Conservation (phyloP, 225 moss, liverwort and hornwort genomes). For the Sphagnum contortum region DNA sequence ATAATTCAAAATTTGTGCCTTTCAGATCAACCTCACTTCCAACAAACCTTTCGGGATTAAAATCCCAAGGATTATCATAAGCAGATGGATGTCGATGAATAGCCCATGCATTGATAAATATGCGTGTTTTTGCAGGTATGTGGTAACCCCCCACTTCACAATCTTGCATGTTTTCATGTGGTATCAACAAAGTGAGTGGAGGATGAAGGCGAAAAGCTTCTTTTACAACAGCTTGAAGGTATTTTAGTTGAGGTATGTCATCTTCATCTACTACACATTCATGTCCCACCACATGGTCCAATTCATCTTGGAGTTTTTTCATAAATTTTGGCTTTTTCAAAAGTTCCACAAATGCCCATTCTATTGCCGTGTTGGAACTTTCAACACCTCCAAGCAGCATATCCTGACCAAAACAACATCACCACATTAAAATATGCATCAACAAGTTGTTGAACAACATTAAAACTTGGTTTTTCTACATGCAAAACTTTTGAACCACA, state of each 20-base stretch:
- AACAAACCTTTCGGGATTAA: slow-evolving; percentile 46
- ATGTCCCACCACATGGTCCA: slow-evolving; percentile 18
- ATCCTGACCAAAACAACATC: slow-evolving; percentile 9
- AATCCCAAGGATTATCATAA: slow-evolving; percentile 27
- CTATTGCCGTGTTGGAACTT: no score
- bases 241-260: slow-evolving; percentile 19
- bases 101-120: slow-evolving; percentile 41
- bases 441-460: no score
- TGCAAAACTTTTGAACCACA: no score
- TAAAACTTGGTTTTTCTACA: no score
- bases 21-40: not conserved
- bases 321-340: slow-evolving; percentile 15
- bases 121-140: no score
- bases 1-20: no score
- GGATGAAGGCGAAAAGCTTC: slow-evolving; percentile 49
- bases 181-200: slow-evolving; percentile 14
- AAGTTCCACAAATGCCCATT: slow-evolving; percentile 23
- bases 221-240: slow-evolving; percentile 38
- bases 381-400: slow-evolving; percentile 9
- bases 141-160: no score
- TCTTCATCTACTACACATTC: slow-evolving; percentile 22
- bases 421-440: no score
- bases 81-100: slow-evolving; percentile 15
- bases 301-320: slow-evolving; percentile 19
- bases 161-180: slow-evolving; percentile 4